These are phyloP conservation scores for Vaccinium darrowii DNA, from an alignment of 148 eudicot species.

Conservation along the genomic window DNA sequence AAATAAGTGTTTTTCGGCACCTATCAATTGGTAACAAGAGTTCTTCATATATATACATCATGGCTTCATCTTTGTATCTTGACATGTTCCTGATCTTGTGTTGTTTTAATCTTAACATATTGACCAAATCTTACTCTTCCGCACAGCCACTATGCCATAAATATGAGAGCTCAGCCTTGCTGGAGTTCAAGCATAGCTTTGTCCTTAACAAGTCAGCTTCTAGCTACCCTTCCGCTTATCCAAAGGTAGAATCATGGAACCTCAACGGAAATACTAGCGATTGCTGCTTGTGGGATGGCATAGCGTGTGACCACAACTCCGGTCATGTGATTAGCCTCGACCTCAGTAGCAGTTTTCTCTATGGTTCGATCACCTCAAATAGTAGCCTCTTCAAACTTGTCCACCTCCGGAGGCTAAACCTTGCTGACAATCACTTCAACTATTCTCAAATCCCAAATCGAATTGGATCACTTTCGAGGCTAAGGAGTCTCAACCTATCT, in stretches of 20 bases:
- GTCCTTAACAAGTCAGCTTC: background rate
- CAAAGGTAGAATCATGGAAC: conserved; percentile 17
- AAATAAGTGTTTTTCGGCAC: no score
- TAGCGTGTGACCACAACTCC: conserved; percentile 23
- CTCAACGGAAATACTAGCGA: background rate
- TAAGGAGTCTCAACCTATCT: background rate
- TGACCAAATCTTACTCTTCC: background rate
- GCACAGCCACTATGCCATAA: conserved; percentile 16
- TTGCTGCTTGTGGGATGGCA: conserved; percentile 51
- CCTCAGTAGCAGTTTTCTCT: conserved; percentile 40
- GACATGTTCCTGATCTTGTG: background rate
- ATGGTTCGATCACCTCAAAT: conserved; percentile 16
- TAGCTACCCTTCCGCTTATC: background rate
- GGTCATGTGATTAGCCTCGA: conserved; percentile 34
- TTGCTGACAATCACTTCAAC: conserved; percentile 30
- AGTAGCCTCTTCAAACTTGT: conserved; percentile 21
- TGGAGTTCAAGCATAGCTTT: conserved; percentile 19
- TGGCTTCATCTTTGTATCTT: background rate
- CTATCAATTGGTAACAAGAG: no score
- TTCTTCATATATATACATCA: no score
- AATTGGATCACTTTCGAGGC: background rate
- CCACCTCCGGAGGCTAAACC: conserved; percentile 30
- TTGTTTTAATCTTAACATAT: background rate
- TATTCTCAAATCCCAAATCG: conserved; percentile 31
- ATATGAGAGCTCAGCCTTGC: conserved; percentile 17